Base-by-base conservation (phyloP, 352 stramenopile species). In the Phytophthora citrophthora region DNA sequence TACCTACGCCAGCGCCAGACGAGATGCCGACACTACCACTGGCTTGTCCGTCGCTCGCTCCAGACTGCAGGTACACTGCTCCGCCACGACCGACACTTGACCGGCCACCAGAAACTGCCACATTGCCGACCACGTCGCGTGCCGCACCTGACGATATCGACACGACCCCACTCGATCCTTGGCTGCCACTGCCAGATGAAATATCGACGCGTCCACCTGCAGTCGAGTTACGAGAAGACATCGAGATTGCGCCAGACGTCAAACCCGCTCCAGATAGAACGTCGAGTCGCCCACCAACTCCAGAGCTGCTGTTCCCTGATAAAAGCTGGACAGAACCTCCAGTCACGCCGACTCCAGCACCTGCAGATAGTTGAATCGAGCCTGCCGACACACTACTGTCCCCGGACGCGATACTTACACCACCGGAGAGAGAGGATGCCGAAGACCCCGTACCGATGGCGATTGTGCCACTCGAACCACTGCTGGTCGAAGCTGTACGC, bases 151-250 rank as follows among this genome's bases (percentile, higher is more conserved):
- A 56, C 18, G 61, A 63, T 38, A 69, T 62, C 8, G 64, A 61
- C n/a, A 66, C 59, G 27, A 63, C 10, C 20, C 72, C 68, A 24
- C 52, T 69, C 9, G 63, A 66, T 13, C 64, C 72, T 32, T 60
- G 52, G 15, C 48, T 52, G n/a, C 56, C 61, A 44, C 64, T 18
- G 26, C 64, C 64, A 55, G 64, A 73, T 11, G 36, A 43, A 23
- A 67, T 32, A 56, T 55, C 59, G 27, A 67, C 6, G 46, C 51
- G 49, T 29, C 59, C 59, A 26, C 44, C 41, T 51, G 50, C 38
- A 24, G 40, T 67, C 16, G 59, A 56, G 27, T 66, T 67, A 31
- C 59, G 59, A 51, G 59, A 61, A 56, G 50, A 55, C 11, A 67
- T 40, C 43, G 36, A 29, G 13, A 67, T 52, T n/a, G 49, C 34